These are phyloP conservation scores for Calonectria fujianensis DNA, from an alignment of 2,329 filamentous ascomycete genomes.

Conservation along the genomic window DNA sequence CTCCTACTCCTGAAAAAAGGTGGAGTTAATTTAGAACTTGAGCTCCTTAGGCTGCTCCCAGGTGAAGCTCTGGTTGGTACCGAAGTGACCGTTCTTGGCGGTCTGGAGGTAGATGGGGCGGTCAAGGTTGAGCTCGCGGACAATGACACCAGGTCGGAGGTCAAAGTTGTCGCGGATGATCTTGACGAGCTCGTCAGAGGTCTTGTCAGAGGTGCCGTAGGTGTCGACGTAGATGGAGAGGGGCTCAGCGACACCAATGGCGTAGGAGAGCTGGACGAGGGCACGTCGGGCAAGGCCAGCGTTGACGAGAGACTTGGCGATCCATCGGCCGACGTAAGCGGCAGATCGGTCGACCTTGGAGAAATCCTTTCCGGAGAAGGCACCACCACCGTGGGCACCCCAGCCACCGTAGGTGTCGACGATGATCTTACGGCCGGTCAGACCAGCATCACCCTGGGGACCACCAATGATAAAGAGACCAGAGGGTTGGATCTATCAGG, in stretches of 20 bases:
- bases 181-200: conserved; percentile 93
- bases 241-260: conserved; percentile 98
- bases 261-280: conserved; percentile 98
- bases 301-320: conserved; percentile 97
- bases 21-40: conserved; percentile 81
- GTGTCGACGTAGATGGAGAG: conserved; percentile 98
- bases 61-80: conserved; percentile 95
- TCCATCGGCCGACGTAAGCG: conserved; percentile 98
- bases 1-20: conserved; percentile 45
- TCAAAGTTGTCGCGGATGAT: conserved; percentile 98
- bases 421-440: conserved; percentile 99
- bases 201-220: conserved; percentile 94
- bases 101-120: conserved; percentile 99
- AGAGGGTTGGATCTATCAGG: conserved; percentile 89
- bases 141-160: conserved; percentile 97
- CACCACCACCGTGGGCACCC: conserved; percentile 99
- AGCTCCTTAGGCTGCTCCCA: conserved; percentile 99
- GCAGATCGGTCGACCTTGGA: conserved; percentile 99
- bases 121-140: conserved; percentile 95
- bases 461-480: conserved; percentile 99
- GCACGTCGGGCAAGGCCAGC: conserved; percentile 93
- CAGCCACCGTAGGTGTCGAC: conserved; percentile 99
- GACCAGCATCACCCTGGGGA: conserved; percentile 98
- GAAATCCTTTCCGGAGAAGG: conserved; percentile 99
- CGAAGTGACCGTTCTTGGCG: conserved; percentile 99